Conservation (phyloP, 805 yeast species). For the Wickerhamomyces tratensis region DNA sequence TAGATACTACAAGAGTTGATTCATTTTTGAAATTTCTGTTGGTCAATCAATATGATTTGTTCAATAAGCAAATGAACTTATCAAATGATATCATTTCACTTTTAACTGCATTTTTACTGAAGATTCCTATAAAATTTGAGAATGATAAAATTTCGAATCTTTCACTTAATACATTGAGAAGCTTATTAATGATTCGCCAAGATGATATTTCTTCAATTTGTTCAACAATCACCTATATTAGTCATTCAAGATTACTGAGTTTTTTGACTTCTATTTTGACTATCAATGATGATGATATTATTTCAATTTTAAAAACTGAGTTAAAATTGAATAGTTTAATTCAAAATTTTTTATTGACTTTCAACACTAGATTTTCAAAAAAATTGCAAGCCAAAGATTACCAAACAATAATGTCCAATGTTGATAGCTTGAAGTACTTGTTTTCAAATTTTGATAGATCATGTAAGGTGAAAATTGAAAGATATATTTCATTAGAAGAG, state of each 20-base stretch:
- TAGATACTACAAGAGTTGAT: too few species aligned
- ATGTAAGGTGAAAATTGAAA: slow-evolving; percentile 16
- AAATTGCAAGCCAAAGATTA: slow-evolving; percentile 7
- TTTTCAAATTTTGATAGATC: slow-evolving; percentile 9
- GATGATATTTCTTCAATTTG: slow-evolving; percentile 18
- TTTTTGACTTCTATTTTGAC: slow-evolving; percentile 17
- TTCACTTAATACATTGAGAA: slow-evolving; percentile 22
- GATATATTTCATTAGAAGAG: slow-evolving; percentile 9
- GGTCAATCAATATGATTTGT: slow-evolving; percentile 22
- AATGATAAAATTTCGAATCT: slow-evolving; percentile 8
- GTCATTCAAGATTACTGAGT: slow-evolving; percentile 8
- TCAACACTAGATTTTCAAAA: slow-evolving; percentile 14
- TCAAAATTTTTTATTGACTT: slow-evolving; percentile 12
- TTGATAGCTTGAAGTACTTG: slow-evolving; percentile 6
- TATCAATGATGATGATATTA: slow-evolving; percentile 20
- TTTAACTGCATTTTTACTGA: slow-evolving; percentile 20
- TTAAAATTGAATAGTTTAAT: slow-evolving; percentile 9
- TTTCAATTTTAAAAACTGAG: slow-evolving; percentile 8
- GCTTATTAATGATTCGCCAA: slow-evolving; percentile 22
- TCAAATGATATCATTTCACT: slow-evolving; percentile 24
- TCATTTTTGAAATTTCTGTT: slow-evolving; percentile 17
- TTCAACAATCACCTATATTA: slow-evolving; percentile 17
- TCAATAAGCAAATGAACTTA: slow-evolving; percentile 19
- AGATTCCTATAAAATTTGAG: slow-evolving; percentile 5
- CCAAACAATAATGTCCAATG: slow-evolving; percentile 6